Evolutionary conservation across 2,329 filamentous ascomycete species (phyloP), one percentile per base, ranked within the genome.

Genomic region (Aspergillus sp.): DNA sequence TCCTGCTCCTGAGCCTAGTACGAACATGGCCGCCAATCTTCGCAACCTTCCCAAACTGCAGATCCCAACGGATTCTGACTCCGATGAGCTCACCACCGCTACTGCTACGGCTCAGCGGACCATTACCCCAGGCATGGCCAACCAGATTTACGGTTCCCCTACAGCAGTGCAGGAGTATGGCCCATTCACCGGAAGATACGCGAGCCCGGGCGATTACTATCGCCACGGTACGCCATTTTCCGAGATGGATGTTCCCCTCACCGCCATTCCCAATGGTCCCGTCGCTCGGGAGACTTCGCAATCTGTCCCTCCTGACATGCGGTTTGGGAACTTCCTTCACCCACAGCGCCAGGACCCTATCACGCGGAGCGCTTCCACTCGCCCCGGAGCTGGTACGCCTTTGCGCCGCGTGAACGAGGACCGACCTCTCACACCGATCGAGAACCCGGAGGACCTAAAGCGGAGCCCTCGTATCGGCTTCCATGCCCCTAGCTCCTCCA

Each of bases 231-330:
- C 88, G 0, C 90, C 90, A 11, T 87, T 90, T 64, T 95, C 90
- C 2, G 90, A 95, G 60, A 85, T 91, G 76, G 91, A 96, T 62
- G 82, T 90, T 9, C 90, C 91, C 0, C 70, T 94, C 46, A 93
- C 88, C 1, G 78, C 84, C 3, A 74, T 90, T 35, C 80, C 81
- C 1, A 57, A 82, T 11, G 87, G 85, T 0, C 87, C 87, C 6
- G 75, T 95, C 29, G 77, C 85, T 36, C 85, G 91, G 40, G 85
- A 93, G 59, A 74, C 77, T 37, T 95, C 89, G 27, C 89, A 95
- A 66, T 96, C 90, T 5, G 91, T 96, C 0, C 91, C 91, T 35
- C 91, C 91, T 6, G 84, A 95, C 69, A 95, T 96, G 90, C 84
- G 82, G 62, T 95, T 86, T 72, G 80, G 82, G 29, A 64, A 72